Evolutionary conservation across 2,329 filamentous ascomycete genomes (phyloP).

Genomic region (Drechslerella dactyloides): DNA sequence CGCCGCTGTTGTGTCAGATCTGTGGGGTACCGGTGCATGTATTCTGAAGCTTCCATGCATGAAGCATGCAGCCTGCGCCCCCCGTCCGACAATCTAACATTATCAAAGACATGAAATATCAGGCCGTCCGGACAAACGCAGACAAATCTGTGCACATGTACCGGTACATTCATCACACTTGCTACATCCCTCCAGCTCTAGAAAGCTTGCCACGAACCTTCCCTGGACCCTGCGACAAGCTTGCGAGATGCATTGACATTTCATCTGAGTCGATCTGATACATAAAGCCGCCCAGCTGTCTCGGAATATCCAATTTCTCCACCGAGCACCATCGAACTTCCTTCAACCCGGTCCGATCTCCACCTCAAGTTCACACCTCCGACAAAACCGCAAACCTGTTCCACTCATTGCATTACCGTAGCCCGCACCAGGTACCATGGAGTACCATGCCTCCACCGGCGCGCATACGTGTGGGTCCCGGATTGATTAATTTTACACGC

Average conservation of each 20-base stretch:
- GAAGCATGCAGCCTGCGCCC: neutral
- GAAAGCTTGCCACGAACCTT: neutral
- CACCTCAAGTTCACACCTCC: too few species aligned
- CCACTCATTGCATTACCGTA: too few species aligned
- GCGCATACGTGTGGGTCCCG: neutral
- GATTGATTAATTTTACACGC: too few species aligned
- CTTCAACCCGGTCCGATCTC: too few species aligned
- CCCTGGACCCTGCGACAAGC: neutral
- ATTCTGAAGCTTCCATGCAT: neutral
- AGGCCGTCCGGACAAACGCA: too few species aligned
- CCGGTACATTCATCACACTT: neutral
- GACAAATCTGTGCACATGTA: too few species aligned
- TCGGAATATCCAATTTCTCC: constrained; percentile 13
- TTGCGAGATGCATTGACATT: neutral
- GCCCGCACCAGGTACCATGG: too few species aligned
- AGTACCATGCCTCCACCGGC: constrained; percentile 1
- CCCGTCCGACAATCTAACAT: neutral
- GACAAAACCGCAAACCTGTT: too few species aligned
- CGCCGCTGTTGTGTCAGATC: constrained; percentile 16
- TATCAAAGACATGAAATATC: neutral
- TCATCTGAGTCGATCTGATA: constrained; percentile 37
- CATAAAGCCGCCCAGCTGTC: constrained; percentile 12
- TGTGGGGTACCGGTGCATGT: constrained; percentile 34
- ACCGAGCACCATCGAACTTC: too few species aligned
- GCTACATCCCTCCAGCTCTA: too few species aligned